phyloP scores from a whole-genome alignment of 495 filamentous ascomycete species.

The Hyaloscypha finlandica region DNA sequence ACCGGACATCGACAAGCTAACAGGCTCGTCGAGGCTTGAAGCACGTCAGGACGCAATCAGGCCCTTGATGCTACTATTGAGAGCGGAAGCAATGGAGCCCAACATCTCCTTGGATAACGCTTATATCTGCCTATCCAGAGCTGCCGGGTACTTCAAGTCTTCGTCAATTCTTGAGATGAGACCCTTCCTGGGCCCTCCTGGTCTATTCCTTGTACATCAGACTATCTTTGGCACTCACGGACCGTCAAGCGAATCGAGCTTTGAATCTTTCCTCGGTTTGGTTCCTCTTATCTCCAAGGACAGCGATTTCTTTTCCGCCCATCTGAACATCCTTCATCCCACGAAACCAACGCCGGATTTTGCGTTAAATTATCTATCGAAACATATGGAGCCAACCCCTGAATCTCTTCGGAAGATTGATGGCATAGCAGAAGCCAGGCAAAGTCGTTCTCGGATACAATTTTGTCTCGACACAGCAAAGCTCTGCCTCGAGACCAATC shows the following conservation, averaged over 20 bases:
- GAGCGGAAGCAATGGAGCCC: slow-evolving; percentile 11
- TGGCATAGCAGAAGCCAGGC: neutral
- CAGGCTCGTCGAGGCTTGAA: neutral
- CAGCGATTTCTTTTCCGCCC: slow-evolving; percentile 6
- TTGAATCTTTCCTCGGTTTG: slow-evolving; percentile 27
- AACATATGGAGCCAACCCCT: neutral
- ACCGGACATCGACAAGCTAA: neutral
- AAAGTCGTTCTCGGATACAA: neutral
- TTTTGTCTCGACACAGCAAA: slow-evolving; percentile 27
- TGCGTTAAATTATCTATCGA: slow-evolving; percentile 22
- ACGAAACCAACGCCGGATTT: slow-evolving; percentile 21
- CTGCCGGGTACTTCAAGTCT: slow-evolving; percentile 16
- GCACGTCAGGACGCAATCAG: neutral
- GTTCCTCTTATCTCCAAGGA: slow-evolving; percentile 13
- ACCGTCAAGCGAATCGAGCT: slow-evolving; percentile 16
- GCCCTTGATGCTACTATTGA: slow-evolving; percentile 19
- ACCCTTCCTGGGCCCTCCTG: slow-evolving; percentile 4
- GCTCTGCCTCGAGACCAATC: slow-evolving; percentile 22
- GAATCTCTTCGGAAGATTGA: neutral
- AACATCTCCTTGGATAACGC: slow-evolving; percentile 17
- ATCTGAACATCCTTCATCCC: slow-evolving; percentile 28
- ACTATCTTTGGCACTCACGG: neutral
- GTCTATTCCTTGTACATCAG: slow-evolving; percentile 1
- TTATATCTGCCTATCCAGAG: slow-evolving; percentile 21
- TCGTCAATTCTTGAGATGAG: neutral